Conservation (phyloP, 306 rosid species). For the Calophaca sinica region DNA sequence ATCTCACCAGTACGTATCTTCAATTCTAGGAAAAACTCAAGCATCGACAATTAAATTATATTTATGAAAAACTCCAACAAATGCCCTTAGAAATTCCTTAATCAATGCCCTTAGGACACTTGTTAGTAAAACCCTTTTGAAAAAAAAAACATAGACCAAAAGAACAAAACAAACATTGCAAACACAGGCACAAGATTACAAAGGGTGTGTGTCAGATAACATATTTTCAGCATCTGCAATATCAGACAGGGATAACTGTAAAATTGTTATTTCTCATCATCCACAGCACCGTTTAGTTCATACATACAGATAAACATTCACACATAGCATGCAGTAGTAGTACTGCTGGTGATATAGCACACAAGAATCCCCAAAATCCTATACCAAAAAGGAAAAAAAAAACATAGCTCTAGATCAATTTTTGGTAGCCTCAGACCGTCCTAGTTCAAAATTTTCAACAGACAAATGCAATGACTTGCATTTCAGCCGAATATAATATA, state of each 20-base stretch:
- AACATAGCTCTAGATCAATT: neutral
- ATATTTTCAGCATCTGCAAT: conserved; percentile 62
- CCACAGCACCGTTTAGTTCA: conserved; percentile 41
- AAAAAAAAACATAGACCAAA: neutral
- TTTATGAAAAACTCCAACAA: too few relatives aligned
- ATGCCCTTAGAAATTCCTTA: too few relatives aligned
- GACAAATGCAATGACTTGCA: conserved; percentile 11
- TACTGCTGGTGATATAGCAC: too few relatives aligned
- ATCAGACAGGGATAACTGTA: conserved; percentile 99
- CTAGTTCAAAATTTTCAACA: conserved; percentile 76
- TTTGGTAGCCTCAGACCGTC: conserved; percentile 88
- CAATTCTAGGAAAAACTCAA: too few relatives aligned
- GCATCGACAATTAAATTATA: too few relatives aligned
- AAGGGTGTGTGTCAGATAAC: conserved; percentile 66
- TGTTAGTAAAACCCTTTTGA: too few relatives aligned
- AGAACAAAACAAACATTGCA: too few relatives aligned
- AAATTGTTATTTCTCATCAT: conserved; percentile 63
- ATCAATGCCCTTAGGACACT: too few relatives aligned
- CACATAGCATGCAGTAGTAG: too few relatives aligned
- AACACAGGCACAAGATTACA: too few relatives aligned
- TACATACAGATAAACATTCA: too few relatives aligned
- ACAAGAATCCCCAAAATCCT: neutral
- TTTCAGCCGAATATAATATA: conserved; percentile 42
- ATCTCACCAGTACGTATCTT: too few relatives aligned
- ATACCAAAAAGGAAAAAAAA: neutral